A percentile compares a stretch with the other conserved stretches of the same genome.
These are phyloP conservation scores for Mycocentrospora acerina DNA, from an alignment of 2,329 filamentous ascomycete genomes.

Conservation along the genomic window DNA sequence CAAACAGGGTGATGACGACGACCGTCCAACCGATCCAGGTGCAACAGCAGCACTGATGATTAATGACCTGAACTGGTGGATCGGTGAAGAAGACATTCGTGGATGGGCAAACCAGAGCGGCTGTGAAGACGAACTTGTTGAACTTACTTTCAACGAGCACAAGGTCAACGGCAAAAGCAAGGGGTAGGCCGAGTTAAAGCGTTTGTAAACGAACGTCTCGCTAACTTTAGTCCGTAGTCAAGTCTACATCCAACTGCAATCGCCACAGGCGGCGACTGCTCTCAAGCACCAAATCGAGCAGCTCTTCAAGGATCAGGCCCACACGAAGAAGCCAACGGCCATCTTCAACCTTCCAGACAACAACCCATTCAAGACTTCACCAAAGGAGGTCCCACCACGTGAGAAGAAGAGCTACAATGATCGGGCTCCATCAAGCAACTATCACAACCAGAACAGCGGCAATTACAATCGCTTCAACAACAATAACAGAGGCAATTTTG, in stretches of 20 bases:
- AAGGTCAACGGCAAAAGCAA: conserved; percentile 99
- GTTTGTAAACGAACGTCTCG: background rate
- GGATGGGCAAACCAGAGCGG: conserved; percentile 79
- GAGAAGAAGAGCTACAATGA: conserved; percentile 68
- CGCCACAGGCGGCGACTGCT: conserved; percentile 81
- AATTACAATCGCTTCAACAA: conserved; percentile 34
- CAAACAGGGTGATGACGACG: conserved; percentile 57
- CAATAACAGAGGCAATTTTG: conserved; percentile 36
- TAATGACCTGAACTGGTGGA: conserved; percentile 95
- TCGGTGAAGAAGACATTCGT: conserved; percentile 83
- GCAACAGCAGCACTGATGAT: conserved; percentile 76
- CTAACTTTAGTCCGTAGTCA: conserved; percentile 49
- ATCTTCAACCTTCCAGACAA: conserved; percentile 73
- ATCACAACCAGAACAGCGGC: conserved; percentile 45
- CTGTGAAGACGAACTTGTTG: conserved; percentile 81
- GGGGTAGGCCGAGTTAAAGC: conserved; percentile 62
- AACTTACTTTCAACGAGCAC: conserved; percentile 96
- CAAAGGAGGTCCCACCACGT: conserved; percentile 79
- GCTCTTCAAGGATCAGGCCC: conserved; percentile 58
- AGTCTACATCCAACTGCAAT: conserved; percentile 82
- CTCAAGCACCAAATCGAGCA: conserved; percentile 79
- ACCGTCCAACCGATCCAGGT: conserved; percentile 58
- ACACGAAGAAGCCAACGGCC: conserved; percentile 67
- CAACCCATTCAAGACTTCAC: conserved; percentile 89
- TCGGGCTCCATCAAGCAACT: conserved; percentile 47